A percentile compares a stretch with the other conserved stretches of the same genome.
Conservation (phyloP, 495 filamentous ascomycete species). For the Annulohypoxylon moriforme region DNA sequence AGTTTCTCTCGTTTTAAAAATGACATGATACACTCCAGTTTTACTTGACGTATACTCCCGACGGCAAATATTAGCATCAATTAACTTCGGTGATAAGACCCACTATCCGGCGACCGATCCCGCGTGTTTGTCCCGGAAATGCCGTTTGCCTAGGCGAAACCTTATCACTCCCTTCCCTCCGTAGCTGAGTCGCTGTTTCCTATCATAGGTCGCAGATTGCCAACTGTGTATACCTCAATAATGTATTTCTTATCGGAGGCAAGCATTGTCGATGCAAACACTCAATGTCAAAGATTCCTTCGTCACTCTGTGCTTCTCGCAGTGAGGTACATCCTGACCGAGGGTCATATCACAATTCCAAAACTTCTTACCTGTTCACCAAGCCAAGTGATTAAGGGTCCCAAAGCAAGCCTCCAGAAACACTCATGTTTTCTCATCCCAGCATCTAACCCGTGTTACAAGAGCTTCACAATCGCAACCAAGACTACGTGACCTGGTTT, state of each 20-base stretch:
- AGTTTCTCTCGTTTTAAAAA: not conserved
- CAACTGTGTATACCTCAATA: too few relatives aligned
- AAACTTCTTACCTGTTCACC: not conserved
- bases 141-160: not conserved
- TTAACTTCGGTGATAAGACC: conserved; percentile 24
- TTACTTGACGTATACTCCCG: not conserved
- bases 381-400: not conserved
- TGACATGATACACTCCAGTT: conserved; percentile 7
- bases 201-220: not conserved
- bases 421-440: not conserved
- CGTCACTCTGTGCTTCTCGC: not conserved
- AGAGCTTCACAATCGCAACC: not conserved
- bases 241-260: too few relatives aligned
- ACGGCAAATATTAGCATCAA: not conserved
- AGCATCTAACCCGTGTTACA: not conserved
- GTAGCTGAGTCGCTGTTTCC: not conserved
- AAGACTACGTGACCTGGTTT: not conserved
- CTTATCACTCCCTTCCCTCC: not conserved
- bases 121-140: not conserved
- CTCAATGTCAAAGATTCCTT: not conserved
- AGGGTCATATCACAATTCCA: not conserved
- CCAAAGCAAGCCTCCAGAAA: not conserved
- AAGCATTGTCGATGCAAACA: not conserved
- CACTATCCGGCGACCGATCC: conserved; percentile 23
- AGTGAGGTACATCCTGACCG: not conserved